Evolutionary conservation across 441 rosid species (phyloP).

Genomic region (Erodium texanum): DNA sequence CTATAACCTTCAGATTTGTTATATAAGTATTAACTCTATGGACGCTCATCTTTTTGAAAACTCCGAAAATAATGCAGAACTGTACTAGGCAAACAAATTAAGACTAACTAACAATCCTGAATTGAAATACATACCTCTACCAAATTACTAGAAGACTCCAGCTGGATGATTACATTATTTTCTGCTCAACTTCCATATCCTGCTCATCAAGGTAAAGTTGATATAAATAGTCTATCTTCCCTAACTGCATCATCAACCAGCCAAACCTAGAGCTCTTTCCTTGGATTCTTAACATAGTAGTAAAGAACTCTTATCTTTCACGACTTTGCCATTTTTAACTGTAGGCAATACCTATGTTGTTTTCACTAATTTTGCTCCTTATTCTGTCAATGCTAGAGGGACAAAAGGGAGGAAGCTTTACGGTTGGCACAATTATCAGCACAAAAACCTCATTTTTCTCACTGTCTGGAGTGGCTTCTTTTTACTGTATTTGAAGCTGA

Average conservation of each 20-base stretch:
- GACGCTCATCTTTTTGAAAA: not conserved
- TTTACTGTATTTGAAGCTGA: slow-evolving; percentile 97
- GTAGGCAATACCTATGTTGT: not conserved
- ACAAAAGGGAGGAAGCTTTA: slow-evolving; percentile 88
- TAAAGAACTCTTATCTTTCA: not conserved
- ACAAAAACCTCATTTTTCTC: slow-evolving; percentile 93
- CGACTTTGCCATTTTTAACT: not conserved
- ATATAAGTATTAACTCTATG: not conserved
- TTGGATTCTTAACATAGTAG: not conserved
- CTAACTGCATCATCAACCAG: slow-evolving; percentile 1
- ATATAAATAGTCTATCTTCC: slow-evolving; percentile 5
- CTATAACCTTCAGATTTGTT: not conserved
- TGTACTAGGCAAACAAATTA: not conserved
- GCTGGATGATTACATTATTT: not conserved
- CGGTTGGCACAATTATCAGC: slow-evolving; percentile 88
- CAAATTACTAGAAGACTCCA: slow-evolving; percentile 1
- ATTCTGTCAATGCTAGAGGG: slow-evolving; percentile 45
- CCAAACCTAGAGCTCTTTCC: not conserved
- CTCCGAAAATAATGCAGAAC: not conserved
- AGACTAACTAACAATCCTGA: not conserved
- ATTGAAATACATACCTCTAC: slow-evolving; percentile 3
- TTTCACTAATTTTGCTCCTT: slow-evolving; percentile 13
- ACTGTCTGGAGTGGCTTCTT: slow-evolving; percentile 97
- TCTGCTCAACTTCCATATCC: not conserved
- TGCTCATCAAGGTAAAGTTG: slow-evolving; percentile 9